Evolutionary conservation across 441 rosid genomes (phyloP).

Genomic region (Pelargonium myrrhifolium): DNA sequence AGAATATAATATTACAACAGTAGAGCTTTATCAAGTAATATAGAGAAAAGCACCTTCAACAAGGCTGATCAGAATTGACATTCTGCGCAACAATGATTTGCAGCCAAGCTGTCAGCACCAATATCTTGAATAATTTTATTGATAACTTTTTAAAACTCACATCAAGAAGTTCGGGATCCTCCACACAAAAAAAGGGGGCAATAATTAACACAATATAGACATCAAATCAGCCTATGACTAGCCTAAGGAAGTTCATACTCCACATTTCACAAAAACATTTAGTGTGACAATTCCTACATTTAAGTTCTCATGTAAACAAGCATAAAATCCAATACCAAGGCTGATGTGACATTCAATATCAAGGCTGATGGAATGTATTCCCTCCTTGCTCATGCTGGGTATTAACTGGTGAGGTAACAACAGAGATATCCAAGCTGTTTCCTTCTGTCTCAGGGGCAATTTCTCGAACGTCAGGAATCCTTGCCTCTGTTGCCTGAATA

Average conservation of each 20-base stretch:
- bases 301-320: background rate
- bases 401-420: conserved; percentile 37
- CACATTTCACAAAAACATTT: background rate
- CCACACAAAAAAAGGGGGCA: background rate
- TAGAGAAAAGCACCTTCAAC: no score
- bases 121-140: background rate
- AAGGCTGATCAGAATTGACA: no score
- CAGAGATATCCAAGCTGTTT: conserved; percentile 67
- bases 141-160: background rate
- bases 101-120: no score
- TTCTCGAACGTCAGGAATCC: conserved; percentile 76
- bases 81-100: no score
- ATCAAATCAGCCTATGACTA: background rate
- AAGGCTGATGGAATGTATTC: conserved; percentile 49
- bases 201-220: background rate
- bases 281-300: background rate
- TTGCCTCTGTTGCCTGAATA: conserved; percentile 79
- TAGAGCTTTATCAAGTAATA: no score
- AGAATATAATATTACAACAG: no score
- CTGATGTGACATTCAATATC: conserved; percentile 15
- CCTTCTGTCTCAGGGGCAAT: conserved; percentile 49
- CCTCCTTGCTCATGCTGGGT: conserved; percentile 38
- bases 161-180: background rate
- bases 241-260: no score
- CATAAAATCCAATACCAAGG: background rate